Evolutionary conservation across 2,329 filamentous ascomycete genomes (phyloP).

Genomic region (Scolecobasidium constrictum): DNA sequence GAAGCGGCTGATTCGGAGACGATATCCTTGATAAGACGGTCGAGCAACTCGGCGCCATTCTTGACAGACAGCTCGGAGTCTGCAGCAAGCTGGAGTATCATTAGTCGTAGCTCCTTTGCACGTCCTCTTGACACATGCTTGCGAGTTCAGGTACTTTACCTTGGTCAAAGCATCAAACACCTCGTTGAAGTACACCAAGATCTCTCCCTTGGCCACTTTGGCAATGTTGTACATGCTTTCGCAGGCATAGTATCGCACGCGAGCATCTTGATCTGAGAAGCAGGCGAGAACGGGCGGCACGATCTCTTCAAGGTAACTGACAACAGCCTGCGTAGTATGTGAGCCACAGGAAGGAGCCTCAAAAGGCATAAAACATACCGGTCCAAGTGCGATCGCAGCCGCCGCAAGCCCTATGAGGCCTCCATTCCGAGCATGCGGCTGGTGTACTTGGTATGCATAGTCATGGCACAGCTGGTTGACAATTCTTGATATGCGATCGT

Average conservation of each 20-base stretch:
- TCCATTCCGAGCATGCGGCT: slow-evolving; percentile 91
- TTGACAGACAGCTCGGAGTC: slow-evolving; percentile 96
- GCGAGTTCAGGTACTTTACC: no score
- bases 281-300: slow-evolving; percentile 94
- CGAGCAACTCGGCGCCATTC: slow-evolving; percentile 90
- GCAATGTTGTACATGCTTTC: slow-evolving; percentile 99
- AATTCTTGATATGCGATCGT: slow-evolving; percentile 71
- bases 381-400: slow-evolving; percentile 86
- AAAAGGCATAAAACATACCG: slow-evolving; percentile 48
- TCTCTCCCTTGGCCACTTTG: slow-evolving; percentile 97
- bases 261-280: slow-evolving; percentile 95
- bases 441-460: slow-evolving; percentile 93
- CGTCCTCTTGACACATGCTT: background rate
- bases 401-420: slow-evolving; percentile 92
- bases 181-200: slow-evolving; percentile 93
- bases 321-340: slow-evolving; percentile 58
- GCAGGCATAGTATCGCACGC: slow-evolving; percentile 95
- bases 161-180: slow-evolving; percentile 97
- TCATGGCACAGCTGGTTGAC: slow-evolving; percentile 96
- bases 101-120: background rate
- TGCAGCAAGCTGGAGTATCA: slow-evolving; percentile 60
- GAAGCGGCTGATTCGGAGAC: slow-evolving; percentile 90
- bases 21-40: slow-evolving; percentile 91
- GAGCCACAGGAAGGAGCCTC: background rate
- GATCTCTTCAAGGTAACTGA: slow-evolving; percentile 83